Evolutionary conservation across 352 stramenopile genomes (phyloP).

Genomic region (Thalassiosira livingstoniorum): DNA sequence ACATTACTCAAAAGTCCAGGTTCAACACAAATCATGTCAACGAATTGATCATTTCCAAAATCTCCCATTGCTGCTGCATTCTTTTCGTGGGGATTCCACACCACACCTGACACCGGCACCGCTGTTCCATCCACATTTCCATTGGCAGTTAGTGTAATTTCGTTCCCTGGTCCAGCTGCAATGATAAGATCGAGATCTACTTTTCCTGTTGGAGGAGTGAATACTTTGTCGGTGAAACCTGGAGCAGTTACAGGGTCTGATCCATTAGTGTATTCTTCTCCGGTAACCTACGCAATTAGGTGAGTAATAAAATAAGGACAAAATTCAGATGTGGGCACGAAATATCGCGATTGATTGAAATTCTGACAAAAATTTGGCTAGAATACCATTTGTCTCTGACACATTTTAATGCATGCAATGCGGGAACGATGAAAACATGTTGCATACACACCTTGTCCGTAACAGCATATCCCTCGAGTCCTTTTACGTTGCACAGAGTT

Average conservation of each 20-base stretch:
- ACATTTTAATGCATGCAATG: too few relatives aligned
- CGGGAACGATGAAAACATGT: too few relatives aligned
- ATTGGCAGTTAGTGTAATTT: conserved; percentile 56
- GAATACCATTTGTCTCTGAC: too few relatives aligned
- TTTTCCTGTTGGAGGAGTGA: conserved; percentile 58
- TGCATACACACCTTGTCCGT: too few relatives aligned
- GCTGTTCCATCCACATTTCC: conserved; percentile 59
- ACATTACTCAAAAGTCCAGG: conserved; percentile 85
- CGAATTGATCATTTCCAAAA: conserved; percentile 94
- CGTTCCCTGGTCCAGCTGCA: conserved; percentile 56
- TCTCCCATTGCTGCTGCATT: conserved; percentile 94
- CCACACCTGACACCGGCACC: conserved; percentile 79
- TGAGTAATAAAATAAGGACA: too few relatives aligned
- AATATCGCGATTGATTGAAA: too few relatives aligned
- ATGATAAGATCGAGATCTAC: conserved; percentile 64
- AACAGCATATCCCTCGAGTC: conserved; percentile 89
- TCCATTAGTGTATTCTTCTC: conserved; percentile 80
- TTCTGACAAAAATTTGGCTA: too few relatives aligned
- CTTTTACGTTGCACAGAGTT: conserved; percentile 85
- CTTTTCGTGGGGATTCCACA: conserved; percentile 94
- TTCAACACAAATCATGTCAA: conserved; percentile 96
- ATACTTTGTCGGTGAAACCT: conserved; percentile 91
- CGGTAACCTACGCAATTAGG: too few relatives aligned
- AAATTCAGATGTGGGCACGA: too few relatives aligned
- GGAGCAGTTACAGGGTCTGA: conserved; percentile 82